phyloP scores from a whole-genome alignment of 2,329 filamentous ascomycete genomes.

The Dothideomycetes sp. region DNA sequence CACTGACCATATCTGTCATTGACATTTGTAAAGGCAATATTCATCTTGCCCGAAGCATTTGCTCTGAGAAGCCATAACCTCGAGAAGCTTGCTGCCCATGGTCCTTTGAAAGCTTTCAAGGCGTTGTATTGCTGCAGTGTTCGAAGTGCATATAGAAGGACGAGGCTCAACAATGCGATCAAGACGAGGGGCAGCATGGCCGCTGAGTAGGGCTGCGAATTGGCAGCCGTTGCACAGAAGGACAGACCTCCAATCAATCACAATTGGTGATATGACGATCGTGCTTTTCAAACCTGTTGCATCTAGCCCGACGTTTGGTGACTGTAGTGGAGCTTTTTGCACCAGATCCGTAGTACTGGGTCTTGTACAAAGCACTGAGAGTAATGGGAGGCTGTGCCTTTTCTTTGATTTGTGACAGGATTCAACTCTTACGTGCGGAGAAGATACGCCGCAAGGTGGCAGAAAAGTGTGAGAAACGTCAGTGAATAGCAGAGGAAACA shows the following conservation, averaged over 20 bases:
- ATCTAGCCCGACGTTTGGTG: conserved; percentile 5
- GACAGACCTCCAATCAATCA: not conserved
- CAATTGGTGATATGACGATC: too few species aligned
- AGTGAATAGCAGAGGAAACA: too few species aligned
- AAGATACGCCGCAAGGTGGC: too few species aligned
- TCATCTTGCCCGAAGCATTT: conserved; percentile 30
- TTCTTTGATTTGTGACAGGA: too few species aligned
- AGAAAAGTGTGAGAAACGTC: too few species aligned
- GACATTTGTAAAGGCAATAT: conserved; percentile 29
- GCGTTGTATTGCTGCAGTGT: conserved; percentile 24
- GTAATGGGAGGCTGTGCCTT: too few species aligned
- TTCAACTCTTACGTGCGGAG: too few species aligned
- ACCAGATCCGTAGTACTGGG: too few species aligned
- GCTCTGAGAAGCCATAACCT: conserved; percentile 31
- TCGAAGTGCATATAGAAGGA: conserved; percentile 16
- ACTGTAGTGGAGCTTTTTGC: too few species aligned
- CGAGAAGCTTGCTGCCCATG: conserved; percentile 30
- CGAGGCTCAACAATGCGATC: conserved; percentile 6
- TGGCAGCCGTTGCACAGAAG: not conserved
- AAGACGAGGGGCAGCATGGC: conserved; percentile 7
- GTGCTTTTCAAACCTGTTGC: conserved; percentile 4
- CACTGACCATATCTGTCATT: conserved; percentile 30
- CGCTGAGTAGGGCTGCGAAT: not conserved
- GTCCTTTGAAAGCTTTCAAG: conserved; percentile 29
- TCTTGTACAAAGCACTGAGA: too few species aligned